Conservation (phyloP, 1,284 basidiomycete species). For the Limonomyces culmigenus region DNA sequence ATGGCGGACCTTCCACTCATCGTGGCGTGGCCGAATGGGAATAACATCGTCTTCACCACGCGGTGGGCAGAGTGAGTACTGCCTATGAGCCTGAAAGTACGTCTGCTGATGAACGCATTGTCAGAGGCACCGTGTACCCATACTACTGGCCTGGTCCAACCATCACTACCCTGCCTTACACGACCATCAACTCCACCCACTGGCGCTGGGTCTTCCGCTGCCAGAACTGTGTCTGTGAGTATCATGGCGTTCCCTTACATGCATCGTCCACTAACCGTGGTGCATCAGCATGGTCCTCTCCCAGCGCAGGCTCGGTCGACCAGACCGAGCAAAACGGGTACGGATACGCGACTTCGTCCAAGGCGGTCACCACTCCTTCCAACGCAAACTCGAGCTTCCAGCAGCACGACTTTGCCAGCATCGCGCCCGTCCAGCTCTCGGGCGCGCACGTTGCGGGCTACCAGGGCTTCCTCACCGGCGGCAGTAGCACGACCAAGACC, state of each 20-base stretch:
- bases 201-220: slow-evolving; percentile 19
- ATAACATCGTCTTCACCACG: slow-evolving; percentile 30
- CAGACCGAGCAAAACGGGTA: slow-evolving; percentile 22
- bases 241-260: no score
- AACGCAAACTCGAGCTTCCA: slow-evolving; percentile 20
- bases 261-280: no score
- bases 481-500: no score
- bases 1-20: slow-evolving; percentile 39
- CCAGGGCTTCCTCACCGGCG: no score
- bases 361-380: slow-evolving; percentile 18
- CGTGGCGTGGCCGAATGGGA: slow-evolving; percentile 40
- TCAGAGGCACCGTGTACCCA: slow-evolving; percentile 27
- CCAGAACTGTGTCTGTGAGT: slow-evolving; percentile 18
- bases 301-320: slow-evolving; percentile 20
- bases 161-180: slow-evolving; percentile 14
- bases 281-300: slow-evolving; percentile 13
- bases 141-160: slow-evolving; percentile 14
- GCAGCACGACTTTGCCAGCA: no score
- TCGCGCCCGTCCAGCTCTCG: no score
- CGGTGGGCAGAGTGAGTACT: slow-evolving; percentile 30
- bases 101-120: slow-evolving; percentile 2
- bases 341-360: slow-evolving; percentile 32
- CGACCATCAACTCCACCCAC: slow-evolving; percentile 15
- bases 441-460: no score
- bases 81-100: slow-evolving; percentile 1